These are phyloP conservation scores for Fomitopsis schrenkii DNA, from an alignment of 1,284 basidiomycete species.

Conservation along the genomic window DNA sequence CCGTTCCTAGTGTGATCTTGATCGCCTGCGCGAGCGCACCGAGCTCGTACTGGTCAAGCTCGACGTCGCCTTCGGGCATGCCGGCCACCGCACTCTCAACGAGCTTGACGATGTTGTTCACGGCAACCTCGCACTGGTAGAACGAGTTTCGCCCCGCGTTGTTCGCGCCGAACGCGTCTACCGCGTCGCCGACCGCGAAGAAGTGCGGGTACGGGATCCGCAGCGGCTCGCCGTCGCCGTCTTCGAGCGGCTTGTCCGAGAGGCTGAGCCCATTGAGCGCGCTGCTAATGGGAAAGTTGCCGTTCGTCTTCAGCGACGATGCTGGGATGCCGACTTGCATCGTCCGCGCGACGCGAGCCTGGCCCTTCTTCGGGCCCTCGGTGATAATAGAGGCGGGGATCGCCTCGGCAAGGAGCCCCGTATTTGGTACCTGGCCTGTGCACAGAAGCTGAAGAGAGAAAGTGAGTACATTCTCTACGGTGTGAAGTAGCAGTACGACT, in stretches of 20 bases:
- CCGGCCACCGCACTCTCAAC: constrained; percentile 25
- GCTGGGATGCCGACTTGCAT: constrained; percentile 48
- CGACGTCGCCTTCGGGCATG: constrained; percentile 21
- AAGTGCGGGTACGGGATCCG: constrained; percentile 48
- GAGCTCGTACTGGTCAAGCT: constrained; percentile 53
- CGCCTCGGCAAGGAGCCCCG: constrained; percentile 47
- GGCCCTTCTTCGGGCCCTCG: constrained; percentile 32
- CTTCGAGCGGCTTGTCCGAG: not conserved
- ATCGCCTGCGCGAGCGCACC: constrained; percentile 48
- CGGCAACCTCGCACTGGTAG: constrained; percentile 54
- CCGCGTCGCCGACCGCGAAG: constrained; percentile 67
- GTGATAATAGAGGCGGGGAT: constrained; percentile 48
- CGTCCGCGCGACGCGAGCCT: constrained; percentile 53
- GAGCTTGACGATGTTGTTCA: constrained; percentile 47
- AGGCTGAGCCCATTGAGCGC: not conserved
- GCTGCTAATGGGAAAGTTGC: not conserved
- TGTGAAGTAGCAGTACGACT: not conserved
- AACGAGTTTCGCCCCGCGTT: constrained; percentile 72
- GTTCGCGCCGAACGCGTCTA: constrained; percentile 66
- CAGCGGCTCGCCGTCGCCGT: constrained; percentile 7
- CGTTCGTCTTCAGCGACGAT: constrained; percentile 3
- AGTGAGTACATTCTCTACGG: not conserved
- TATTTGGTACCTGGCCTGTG: constrained; percentile 75
- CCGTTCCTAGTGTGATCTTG: constrained; percentile 67
- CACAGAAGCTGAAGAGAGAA: constrained; percentile 53